Base-by-base conservation (phyloP, 495 filamentous ascomycete genomes). In the Aspergillus cristatus region DNA sequence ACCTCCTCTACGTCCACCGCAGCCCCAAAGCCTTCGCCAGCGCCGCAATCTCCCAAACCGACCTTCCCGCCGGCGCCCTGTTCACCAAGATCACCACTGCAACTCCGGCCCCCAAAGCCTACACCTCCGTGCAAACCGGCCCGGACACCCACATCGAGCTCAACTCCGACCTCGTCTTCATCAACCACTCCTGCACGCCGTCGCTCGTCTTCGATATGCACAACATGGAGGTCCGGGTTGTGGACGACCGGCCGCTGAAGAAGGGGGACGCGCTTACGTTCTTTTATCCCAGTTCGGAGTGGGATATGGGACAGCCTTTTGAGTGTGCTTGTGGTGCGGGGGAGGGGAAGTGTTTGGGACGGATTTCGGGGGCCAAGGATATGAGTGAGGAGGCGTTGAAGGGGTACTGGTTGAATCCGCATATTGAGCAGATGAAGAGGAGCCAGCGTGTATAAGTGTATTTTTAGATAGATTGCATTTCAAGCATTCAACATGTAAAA, bases 211-310 rank as follows among this genome's bases (percentile, higher is more conserved):
- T 86, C 54, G 82, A 86, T 57, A 85, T 78, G 65, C 52, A 51
- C 30, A 67, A 65, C 45, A 69, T 76, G 62, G 71, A 74, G 46
- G 65, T 86, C 47, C 65, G 81, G 12, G 81, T 75, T 0, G 57
- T 60, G 2, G 72, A 72, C 10, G 60, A 70, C 13, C 71, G 72
- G 25, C 64, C 83, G 17, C 36, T 68, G 46, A 57, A 68, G 34
- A 50, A 46, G 1, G 81, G 79, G 24, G 75, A 86, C 36, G 72
- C 77, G 38, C 55, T 86, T 30, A 86, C 81, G 38, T 86, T 84
- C 67, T 87, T 87, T 63, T 87, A 87, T 52, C 82, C 82, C 6
- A 79, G 73, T 38, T 79, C 80, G 3, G 82, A 87, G 58, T 87
- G 79, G 78, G 49, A 70, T 40, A 86, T 86, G 81, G 75, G 75